Conservation (phyloP, 495 filamentous ascomycete species). For the Parmelia sp. region DNA sequence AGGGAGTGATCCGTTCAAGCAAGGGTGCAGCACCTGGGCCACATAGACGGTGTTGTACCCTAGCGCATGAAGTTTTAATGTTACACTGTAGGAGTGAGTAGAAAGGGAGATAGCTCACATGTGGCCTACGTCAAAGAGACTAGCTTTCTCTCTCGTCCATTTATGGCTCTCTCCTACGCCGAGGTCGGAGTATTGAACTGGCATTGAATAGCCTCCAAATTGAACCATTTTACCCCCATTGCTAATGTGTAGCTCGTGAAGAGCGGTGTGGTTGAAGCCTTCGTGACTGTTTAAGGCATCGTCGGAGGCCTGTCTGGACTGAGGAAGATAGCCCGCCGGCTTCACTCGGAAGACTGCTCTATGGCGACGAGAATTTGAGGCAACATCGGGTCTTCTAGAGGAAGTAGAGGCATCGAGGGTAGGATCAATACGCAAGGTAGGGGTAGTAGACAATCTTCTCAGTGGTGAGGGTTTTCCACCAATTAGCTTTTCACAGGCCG, state of each 20-base stretch:
- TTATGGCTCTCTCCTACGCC: constrained; percentile 72
- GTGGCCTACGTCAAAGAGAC: constrained; percentile 76
- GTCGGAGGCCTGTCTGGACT: constrained; percentile 7
- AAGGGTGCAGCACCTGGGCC: constrained; percentile 74
- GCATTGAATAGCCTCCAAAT: constrained; percentile 94
- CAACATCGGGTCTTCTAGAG: not conserved
- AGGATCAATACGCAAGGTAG: not conserved
- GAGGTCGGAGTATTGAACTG: constrained; percentile 73
- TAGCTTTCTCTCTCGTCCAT: constrained; percentile 80
- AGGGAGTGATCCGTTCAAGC: constrained; percentile 74
- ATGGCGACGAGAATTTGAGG: not conserved
- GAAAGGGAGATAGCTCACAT: constrained; percentile 37
- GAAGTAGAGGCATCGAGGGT: not conserved
- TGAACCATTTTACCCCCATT: constrained; percentile 90
- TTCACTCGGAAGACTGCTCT: not conserved
- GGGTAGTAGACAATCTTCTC: not conserved
- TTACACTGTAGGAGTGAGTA: not conserved
- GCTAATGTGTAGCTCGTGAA: constrained; percentile 75
- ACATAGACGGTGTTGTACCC: constrained; percentile 64
- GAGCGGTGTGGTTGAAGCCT: constrained; percentile 47
- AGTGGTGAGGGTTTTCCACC: not conserved
- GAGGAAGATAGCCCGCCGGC: not conserved
- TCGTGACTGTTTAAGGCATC: constrained; percentile 17
- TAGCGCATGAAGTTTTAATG: constrained; percentile 23
- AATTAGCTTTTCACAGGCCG: not conserved